Base-by-base conservation (phyloP, 345 rosid species). In the Gossypium rotundifolium region DNA sequence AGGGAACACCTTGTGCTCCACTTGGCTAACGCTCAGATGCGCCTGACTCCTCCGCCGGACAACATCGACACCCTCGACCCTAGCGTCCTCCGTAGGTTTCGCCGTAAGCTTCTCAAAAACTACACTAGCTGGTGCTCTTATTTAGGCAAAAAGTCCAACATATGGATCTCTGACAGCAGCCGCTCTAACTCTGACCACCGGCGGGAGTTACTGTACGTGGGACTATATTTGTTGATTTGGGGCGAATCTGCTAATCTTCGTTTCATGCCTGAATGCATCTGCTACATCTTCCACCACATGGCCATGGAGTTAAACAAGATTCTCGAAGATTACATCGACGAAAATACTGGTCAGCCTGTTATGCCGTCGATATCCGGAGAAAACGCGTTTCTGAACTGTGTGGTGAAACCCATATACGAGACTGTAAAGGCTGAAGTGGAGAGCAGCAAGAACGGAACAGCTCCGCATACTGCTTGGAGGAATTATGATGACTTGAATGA, bases 21-120 rank as follows among this genome's bases (percentile, higher is more conserved):
- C 77, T 89, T 94, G 45, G 92, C 98, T 6, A 94, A 94, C 73
- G 95, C 97, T 17, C 98, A 92, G 89, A 92, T 94, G 98, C 98
- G 98, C n/a, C 89, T 92, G 54, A 62, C 95, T 17, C 97, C 98
- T 1, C 98, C 97, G 22, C 97, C 97, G 22, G 98, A 92, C 40
- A 88, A 89, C 75, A 91, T 91, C 74, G 97, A 92, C 53, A 76
- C 91, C 29, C 96, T 94, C 42, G 95, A 94, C 57, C 69, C 87
- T 40, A 2, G 65, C 11, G 97, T 94, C 44, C 87, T 94, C 48
- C 89, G 97, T 22, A 74, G 88, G 12, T 94, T 94, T 78, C 84
- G 98, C 1, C 80, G 81, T 52, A 90, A 92, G 69, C 83, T 94
- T 59, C 86, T 94, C 6, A 81, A 75, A 76, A 94, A 92, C 79